These are phyloP conservation scores for Rhododendron kiyosumense DNA, from an alignment of 148 eudicot genomes.

Conservation along the genomic window DNA sequence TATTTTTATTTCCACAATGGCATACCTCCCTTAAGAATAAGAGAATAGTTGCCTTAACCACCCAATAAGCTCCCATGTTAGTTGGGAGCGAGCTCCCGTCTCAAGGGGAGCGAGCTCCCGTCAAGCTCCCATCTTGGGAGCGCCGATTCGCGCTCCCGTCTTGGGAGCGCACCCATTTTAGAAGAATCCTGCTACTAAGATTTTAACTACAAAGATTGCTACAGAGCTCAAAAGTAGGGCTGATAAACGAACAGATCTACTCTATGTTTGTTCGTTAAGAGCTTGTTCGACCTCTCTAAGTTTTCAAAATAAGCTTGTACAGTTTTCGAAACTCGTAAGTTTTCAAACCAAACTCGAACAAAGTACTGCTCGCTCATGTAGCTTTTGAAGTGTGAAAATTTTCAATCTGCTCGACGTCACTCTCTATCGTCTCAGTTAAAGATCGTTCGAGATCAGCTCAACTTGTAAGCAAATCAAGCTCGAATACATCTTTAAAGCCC, in stretches of 20 bases:
- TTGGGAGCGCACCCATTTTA: too few species aligned
- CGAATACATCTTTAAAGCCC: not conserved
- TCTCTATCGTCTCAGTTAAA: not conserved
- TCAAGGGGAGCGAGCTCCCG: too few species aligned
- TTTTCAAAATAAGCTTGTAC: not conserved
- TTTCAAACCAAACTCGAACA: not conserved
- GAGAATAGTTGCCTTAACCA: too few species aligned
- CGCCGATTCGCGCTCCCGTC: too few species aligned
- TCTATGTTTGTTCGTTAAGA: not conserved
- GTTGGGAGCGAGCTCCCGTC: too few species aligned
- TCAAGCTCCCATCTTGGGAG: too few species aligned
- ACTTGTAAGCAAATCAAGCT: not conserved
- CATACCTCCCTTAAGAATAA: too few species aligned
- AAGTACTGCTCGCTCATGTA: not conserved
- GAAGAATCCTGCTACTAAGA: too few species aligned
- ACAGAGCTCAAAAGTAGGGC: not conserved
- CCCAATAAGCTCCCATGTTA: too few species aligned
- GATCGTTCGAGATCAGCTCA: not conserved
- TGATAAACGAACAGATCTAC: not conserved
- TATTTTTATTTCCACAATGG: too few species aligned
- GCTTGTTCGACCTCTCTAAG: not conserved
- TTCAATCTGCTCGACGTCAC: not conserved
- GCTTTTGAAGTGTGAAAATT: not conserved
- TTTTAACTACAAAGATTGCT: not conserved
- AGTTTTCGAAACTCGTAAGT: not conserved